Percentiles rank a stretch among this genome's conserved stretches.
Conservation (phyloP, 345 rosid genomes). For the Rhizophora apiculata region DNA sequence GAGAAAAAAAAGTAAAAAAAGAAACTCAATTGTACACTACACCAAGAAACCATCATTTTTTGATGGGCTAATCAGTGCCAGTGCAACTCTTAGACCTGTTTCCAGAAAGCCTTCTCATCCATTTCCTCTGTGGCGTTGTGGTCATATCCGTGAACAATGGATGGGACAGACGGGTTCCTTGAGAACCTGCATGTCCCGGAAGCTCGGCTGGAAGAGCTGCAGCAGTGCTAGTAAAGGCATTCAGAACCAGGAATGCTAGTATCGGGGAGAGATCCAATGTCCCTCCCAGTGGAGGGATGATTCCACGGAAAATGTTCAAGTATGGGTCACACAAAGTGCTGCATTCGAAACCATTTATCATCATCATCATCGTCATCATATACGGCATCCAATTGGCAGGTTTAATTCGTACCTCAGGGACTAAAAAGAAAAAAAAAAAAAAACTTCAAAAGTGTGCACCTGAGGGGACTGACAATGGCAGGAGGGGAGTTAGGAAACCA, state of each 20-base stretch:
- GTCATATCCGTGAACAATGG: constrained; percentile 25
- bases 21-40: too few species aligned
- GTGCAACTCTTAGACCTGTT: constrained; percentile 30
- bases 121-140: constrained; percentile 45
- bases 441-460: constrained; percentile 34
- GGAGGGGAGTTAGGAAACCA: constrained; percentile 98
- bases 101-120: constrained; percentile 59
- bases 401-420: not conserved
- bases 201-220: constrained; percentile 85
- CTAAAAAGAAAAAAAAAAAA: not conserved
- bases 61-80: constrained; percentile 10
- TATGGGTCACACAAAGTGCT: constrained; percentile 92
- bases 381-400: not conserved
- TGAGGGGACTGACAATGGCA: constrained; percentile 88
- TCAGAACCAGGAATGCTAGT: constrained; percentile 77
- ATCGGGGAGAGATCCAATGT: constrained; percentile 81
- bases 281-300: constrained; percentile 93
- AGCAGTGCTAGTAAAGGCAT: constrained; percentile 77
- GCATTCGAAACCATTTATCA: constrained; percentile 18
- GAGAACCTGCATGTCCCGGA: constrained; percentile 37
- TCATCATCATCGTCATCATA: not conserved
- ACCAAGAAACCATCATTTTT: too few species aligned
- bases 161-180: constrained; percentile 21
- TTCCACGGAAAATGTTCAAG: constrained; percentile 90
- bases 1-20: too few species aligned